Evolutionary conservation across 768 basidiomycete species (phyloP).

Genomic region (Roridomyces roridus): DNA sequence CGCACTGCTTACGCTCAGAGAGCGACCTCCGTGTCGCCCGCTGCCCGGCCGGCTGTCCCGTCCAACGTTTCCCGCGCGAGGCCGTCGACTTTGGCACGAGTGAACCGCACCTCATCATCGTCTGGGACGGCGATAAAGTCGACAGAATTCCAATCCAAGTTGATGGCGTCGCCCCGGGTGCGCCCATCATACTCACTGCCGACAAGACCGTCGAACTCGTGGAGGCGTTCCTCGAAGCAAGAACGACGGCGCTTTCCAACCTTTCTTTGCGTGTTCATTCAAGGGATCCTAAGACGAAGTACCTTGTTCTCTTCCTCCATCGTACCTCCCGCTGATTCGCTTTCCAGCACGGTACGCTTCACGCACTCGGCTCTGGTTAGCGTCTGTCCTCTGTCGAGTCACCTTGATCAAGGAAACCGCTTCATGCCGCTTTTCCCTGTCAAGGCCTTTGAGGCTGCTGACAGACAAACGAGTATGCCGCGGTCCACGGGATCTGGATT

Average conservation of each 20-base stretch:
- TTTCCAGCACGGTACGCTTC: slow-evolving; percentile 30
- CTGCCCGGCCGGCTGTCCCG: slow-evolving; percentile 35
- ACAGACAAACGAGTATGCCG: too few species aligned
- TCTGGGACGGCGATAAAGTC: slow-evolving; percentile 34
- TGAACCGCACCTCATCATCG: slow-evolving; percentile 26
- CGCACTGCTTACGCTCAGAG: slow-evolving; percentile 31
- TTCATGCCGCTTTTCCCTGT: slow-evolving; percentile 26
- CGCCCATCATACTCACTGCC: slow-evolving; percentile 10
- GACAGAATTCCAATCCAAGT: slow-evolving; percentile 27
- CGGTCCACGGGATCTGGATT: background rate
- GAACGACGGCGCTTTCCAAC: slow-evolving; percentile 5
- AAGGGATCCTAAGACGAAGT: slow-evolving; percentile 30
- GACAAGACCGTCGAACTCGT: slow-evolving; percentile 23
- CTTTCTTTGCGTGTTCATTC: slow-evolving; percentile 29
- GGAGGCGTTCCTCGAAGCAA: slow-evolving; percentile 20
- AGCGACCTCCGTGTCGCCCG: background rate
- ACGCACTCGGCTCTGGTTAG: slow-evolving; percentile 32
- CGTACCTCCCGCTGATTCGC: background rate
- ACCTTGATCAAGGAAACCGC: slow-evolving; percentile 21
- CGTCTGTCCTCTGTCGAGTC: slow-evolving; percentile 29
- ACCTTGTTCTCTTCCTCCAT: slow-evolving; percentile 8
- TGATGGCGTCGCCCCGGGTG: too few species aligned
- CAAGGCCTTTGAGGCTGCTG: too few species aligned
- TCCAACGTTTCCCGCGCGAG: slow-evolving; percentile 26
- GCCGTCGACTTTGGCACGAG: slow-evolving; percentile 16